Evolutionary conservation across 2,329 filamentous ascomycete genomes (phyloP).

Genomic region (Aspergillus sp.): DNA sequence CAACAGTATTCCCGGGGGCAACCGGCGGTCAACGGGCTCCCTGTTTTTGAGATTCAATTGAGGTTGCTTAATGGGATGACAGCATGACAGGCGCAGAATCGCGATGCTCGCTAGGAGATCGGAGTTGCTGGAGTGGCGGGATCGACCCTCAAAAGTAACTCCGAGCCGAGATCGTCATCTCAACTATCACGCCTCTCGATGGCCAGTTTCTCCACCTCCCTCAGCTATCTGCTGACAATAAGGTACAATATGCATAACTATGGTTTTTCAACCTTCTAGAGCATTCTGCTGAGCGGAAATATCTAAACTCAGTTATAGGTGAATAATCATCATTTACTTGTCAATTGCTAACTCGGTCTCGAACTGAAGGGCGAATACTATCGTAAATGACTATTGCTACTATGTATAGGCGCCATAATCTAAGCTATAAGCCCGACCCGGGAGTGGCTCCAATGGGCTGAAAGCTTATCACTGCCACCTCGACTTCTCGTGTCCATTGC

Average conservation of each 20-base stretch:
- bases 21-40: background rate
- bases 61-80: background rate
- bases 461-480: background rate
- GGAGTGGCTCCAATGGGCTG: background rate
- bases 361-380: too few relatives aligned
- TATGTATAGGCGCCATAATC: background rate
- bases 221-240: too few relatives aligned
- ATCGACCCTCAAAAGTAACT: slow-evolving; percentile 2
- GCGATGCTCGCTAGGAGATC: background rate
- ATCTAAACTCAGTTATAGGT: too few relatives aligned
- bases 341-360: background rate
- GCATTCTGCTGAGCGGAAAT: too few relatives aligned
- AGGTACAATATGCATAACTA: too few relatives aligned
- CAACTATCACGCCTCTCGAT: background rate
- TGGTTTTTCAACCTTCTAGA: too few relatives aligned
- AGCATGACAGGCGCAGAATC: background rate
- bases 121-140: background rate
- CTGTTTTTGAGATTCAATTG: background rate
- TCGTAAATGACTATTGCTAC: too few relatives aligned
- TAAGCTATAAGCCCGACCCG: background rate
- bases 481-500: background rate
- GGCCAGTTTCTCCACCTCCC: background rate
- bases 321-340: background rate
- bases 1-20: background rate
- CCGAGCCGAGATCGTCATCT: slow-evolving; percentile 2